Conservation (phyloP, 257 asterid genomes). For the Nicotiana noctiflora region DNA sequence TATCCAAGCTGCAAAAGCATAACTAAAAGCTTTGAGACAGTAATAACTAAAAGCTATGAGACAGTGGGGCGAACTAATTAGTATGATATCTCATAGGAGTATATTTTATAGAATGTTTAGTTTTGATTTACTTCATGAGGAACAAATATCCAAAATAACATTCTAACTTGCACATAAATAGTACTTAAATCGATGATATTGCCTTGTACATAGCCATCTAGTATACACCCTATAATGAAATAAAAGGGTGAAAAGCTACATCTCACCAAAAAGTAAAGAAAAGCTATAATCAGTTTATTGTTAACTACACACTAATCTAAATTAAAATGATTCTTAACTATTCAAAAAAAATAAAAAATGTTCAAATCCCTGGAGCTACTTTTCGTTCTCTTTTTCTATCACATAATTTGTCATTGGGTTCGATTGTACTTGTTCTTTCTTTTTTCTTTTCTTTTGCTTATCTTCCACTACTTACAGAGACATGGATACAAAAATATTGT, state of each 20-base stretch:
- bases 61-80: not conserved
- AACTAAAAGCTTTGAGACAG: not conserved
- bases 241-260: not conserved
- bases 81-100: not conserved
- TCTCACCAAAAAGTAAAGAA: not conserved
- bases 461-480: not conserved
- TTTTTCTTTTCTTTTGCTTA: too few species aligned
- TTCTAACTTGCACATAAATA: not conserved
- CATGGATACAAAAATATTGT: not conserved
- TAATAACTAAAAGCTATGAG: not conserved
- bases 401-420: not conserved
- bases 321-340: not conserved
- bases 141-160: not conserved
- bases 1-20: conserved; percentile 75
- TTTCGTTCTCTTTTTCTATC: not conserved
- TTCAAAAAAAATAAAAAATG: not conserved
- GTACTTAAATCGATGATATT: not conserved
- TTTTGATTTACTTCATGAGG: not conserved
- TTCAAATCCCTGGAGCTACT: not conserved
- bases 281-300: not conserved
- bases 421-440: not conserved
- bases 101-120: not conserved
- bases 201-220: not conserved
- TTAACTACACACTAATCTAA: not conserved
- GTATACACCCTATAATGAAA: not conserved